A percentile compares a stretch with the other conserved stretches of the same genome.
Conservation (phyloP, 768 basidiomycete species). For the Chalciporus chontae region DNA sequence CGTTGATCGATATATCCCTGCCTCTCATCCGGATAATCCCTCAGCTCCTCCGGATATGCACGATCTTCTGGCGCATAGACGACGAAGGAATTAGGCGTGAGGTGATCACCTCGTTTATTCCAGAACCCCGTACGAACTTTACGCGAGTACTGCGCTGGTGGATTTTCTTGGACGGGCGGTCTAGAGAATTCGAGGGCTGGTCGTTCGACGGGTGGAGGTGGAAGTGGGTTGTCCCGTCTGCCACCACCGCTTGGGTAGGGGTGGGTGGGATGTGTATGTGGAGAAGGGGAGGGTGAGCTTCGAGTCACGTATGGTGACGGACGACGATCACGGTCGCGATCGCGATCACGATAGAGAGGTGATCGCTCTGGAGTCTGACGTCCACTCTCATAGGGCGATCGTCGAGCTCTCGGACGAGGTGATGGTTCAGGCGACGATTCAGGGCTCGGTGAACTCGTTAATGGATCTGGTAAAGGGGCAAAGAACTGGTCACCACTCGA, state of each 20-base stretch:
- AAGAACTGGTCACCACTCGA: constrained; percentile 28
- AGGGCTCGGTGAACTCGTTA: constrained; percentile 1
- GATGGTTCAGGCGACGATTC: constrained; percentile 29
- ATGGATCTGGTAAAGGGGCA: constrained; percentile 19
- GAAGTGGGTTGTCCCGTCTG: constrained; percentile 29
- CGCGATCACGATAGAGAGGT: constrained; percentile 21
- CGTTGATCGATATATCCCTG: constrained; percentile 57
- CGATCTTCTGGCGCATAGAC: constrained; percentile 60
- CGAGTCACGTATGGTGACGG: constrained; percentile 20
- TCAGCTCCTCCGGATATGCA: constrained; percentile 60
- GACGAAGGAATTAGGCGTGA: constrained; percentile 51
- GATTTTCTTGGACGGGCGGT: constrained; percentile 26
- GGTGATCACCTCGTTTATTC: constrained; percentile 75
- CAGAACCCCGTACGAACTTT: constrained; percentile 58
- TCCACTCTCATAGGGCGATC: constrained; percentile 18
- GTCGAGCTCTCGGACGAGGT: constrained; percentile 24
- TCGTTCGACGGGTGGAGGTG: constrained; percentile 28
- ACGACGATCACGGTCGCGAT: constrained; percentile 11
- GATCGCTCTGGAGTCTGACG: constrained; percentile 26
- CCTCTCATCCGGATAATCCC: constrained; percentile 51
- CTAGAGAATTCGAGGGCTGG: constrained; percentile 21
- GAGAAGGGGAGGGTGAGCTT: not conserved
- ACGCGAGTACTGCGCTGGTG: constrained; percentile 28
- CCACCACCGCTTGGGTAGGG: not conserved
- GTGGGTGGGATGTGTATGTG: not conserved